These are phyloP conservation scores for Colletotrichum sp. DNA, from an alignment of 2,329 filamentous ascomycete genomes.

Conservation along the genomic window DNA sequence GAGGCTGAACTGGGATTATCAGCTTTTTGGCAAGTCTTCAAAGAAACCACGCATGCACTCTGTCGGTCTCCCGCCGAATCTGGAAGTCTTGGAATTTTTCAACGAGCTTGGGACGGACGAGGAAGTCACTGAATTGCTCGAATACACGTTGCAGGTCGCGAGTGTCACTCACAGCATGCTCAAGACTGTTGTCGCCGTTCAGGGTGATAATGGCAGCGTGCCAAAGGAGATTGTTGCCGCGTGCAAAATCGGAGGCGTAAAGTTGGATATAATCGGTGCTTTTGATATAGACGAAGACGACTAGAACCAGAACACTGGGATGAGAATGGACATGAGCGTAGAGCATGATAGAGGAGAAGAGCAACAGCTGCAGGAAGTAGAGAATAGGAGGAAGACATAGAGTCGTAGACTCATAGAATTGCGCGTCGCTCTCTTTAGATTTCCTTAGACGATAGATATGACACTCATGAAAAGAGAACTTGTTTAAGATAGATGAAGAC, in stretches of 20 bases:
- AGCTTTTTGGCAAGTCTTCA: slow-evolving; percentile 51
- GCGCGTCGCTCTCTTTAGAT: background rate
- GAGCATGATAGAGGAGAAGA: background rate
- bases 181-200: slow-evolving; percentile 40
- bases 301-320: background rate
- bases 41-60: slow-evolving; percentile 50
- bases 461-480: background rate
- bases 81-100: slow-evolving; percentile 51
- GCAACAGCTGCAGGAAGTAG: background rate
- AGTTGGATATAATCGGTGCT: slow-evolving; percentile 36
- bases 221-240: slow-evolving; percentile 38
- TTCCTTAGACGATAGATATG: background rate
- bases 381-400: background rate
- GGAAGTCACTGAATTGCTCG: slow-evolving; percentile 50
- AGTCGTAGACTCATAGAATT: background rate
- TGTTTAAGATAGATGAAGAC: background rate
- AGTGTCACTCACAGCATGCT: slow-evolving; percentile 31
- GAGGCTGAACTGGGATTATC: slow-evolving; percentile 51
- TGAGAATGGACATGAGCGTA: background rate
- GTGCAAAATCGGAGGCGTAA: slow-evolving; percentile 35
- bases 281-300: slow-evolving; percentile 24
- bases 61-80: slow-evolving; percentile 49
- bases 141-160: slow-evolving; percentile 44
- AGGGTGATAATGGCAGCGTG: slow-evolving; percentile 34
- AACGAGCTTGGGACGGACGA: slow-evolving; percentile 51